Base-by-base conservation (phyloP, 305 asterid genomes). In the Salvia sclarea region DNA sequence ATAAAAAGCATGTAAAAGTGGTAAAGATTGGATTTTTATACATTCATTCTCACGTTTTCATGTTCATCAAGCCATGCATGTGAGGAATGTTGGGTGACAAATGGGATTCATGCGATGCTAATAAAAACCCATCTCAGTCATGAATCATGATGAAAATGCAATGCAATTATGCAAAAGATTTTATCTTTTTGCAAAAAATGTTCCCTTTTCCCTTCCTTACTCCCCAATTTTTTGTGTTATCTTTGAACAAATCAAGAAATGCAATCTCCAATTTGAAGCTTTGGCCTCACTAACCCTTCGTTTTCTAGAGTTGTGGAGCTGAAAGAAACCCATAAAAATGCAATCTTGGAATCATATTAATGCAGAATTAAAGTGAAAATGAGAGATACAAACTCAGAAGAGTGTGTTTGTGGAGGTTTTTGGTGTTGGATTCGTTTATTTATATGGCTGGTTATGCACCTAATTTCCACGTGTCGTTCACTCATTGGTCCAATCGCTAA, bases 321-420 rank as follows among this genome's bases (percentile, higher is more conserved):
- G 61, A 25, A 54, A 24, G 60, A 38, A 12, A 17, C 24, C 20
- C 3, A 44, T n/a, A 14, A 7, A 48, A 6, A 48, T 16, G 11
- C 20, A 43, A 18, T 47, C 11, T 5, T 47, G 10, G 18, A 22
- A n/a, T 61, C 55, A 24, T 62, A 28, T 28, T 14, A 24, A 25
- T 16, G 56, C 56, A 44, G 68, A 41, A 43, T n/a, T 41, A n/a
- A 40, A n/a, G n/a, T 41, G 54, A 49, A 41, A 41, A 14, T 24
- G 17, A 8, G 57, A 54, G 37, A 33, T 2, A 33, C 33, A 28
- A 28, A 3, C 33, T 28, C 33, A 28, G 33, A 3, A 53, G 18
- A 22, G 59, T 5, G 60, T 11, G 60, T 13, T 5, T 2, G 57
- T 9, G 14, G 35, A 22, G 55, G 28, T 49, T 49, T 17, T 17